phyloP scores from a whole-genome alignment of 169 alveolate genomes.

The Eimeria necatrix region DNA sequence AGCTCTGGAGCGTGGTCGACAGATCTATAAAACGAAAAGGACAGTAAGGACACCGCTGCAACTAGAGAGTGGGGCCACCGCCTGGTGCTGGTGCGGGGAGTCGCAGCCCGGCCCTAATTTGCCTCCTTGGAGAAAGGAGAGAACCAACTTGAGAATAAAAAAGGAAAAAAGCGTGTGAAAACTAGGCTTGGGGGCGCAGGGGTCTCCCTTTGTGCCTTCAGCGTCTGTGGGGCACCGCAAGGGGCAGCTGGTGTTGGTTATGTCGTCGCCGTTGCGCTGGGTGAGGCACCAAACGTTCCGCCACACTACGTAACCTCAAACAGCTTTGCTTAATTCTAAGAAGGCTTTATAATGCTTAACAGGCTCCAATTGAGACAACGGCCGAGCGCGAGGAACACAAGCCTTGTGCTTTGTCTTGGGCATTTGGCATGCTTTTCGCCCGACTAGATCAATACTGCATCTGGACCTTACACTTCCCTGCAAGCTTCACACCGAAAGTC shows the following conservation, averaged over 20 bases:
- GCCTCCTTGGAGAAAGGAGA: slow-evolving; percentile 33
- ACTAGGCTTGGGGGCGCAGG: background rate
- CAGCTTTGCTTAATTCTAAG: background rate
- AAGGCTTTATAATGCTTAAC: background rate
- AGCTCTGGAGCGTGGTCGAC: slow-evolving; percentile 5
- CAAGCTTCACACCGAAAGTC: no score
- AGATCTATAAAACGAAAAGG: slow-evolving; percentile 17
- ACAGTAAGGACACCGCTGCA: slow-evolving; percentile 43
- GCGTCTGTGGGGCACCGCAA: slow-evolving; percentile 76
- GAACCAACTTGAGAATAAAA: background rate
- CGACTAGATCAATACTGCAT: no score
- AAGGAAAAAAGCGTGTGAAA: slow-evolving; percentile 57
- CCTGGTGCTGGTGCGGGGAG: slow-evolving; percentile 79
- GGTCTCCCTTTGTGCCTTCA: slow-evolving; percentile 14
- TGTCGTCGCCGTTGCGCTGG: slow-evolving; percentile 17
- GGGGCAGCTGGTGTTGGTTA: slow-evolving; percentile 71
- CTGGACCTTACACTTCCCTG: no score
- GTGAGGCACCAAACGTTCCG: slow-evolving; percentile 44
- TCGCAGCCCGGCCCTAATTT: slow-evolving; percentile 57
- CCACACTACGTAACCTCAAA: no score
- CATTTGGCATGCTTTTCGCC: no score
- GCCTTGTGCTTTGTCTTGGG: background rate
- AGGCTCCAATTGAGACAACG: background rate
- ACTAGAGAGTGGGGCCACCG: slow-evolving; percentile 72
- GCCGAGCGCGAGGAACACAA: background rate